Evolutionary conservation across 192 early-diverging fungal genomes (phyloP), one percentile per base, ranked within the genome.

Genomic region (Jimgerdemannia flammicorona): DNA sequence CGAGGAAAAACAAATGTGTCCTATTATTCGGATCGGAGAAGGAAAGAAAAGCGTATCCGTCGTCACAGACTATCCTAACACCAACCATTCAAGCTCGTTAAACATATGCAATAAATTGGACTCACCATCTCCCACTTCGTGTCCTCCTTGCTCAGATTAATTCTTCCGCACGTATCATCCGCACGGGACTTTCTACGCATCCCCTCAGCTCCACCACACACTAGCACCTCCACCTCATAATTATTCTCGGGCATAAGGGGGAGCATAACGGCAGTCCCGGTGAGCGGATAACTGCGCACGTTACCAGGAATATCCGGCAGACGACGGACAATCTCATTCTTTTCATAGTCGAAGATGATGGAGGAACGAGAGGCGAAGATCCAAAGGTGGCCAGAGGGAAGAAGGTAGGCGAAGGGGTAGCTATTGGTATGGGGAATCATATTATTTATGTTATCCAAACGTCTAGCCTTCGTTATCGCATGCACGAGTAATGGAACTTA

Each of bases 211-310:
- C 90, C 90, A 69, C 90, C 90, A 59, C 90, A 91, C 8, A 91
- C 74, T 44, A 91, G 71, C 8, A 91, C 83, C 44, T 84, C 80
- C 7, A 86, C 83, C 3, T 76, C 78, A 70, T 90, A 89, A 72
- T 90, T 79, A 40, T 90, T 88, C n/a, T 73, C 73, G 1, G 87
- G 85, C 29, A 79, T 77, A 66, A 91, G 43, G n/a, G 90, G 89
- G 18, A 91, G 77, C 78, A 91, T 70, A 3, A 87, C 79, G 2
- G 85, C 83, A 8, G 85, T 81, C 4, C 84, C 90, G 59, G 90
- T 86, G 19, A 85, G 70, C 3, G 90, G 90, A 77, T 91, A 91
- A 3, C 80, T 82, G 9, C 88, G 78, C 63, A 79, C 71, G 40
- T 74, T 77, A 14, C 86, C 87, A 4, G 81, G 84, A 11, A 89